Evolutionary conservation across 2,329 filamentous ascomycete species (phyloP).

Genomic region (Coleophoma eucalyptorum): DNA sequence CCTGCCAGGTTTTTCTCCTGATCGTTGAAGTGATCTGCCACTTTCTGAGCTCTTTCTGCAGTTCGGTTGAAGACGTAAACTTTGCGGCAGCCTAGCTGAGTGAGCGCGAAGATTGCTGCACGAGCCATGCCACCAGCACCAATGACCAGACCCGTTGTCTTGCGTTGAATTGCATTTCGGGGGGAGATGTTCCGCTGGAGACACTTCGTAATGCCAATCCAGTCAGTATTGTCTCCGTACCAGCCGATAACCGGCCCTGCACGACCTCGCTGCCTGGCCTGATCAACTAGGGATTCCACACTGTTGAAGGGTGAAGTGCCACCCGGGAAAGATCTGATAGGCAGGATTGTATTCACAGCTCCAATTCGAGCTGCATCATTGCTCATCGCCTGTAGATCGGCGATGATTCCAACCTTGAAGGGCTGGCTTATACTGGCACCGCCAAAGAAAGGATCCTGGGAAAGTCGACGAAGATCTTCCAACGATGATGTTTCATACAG

Average conservation of each 20-base stretch:
- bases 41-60: conserved; percentile 54
- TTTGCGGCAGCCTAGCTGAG: conserved; percentile 70
- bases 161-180: conserved; percentile 53
- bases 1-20: background rate
- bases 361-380: conserved; percentile 68
- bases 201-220: conserved; percentile 72
- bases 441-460: conserved; percentile 62
- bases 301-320: conserved; percentile 28
- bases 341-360: conserved; percentile 72
- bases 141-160: conserved; percentile 49
- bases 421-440: conserved; percentile 67
- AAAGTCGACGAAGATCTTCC: conserved; percentile 54
- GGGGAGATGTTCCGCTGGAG: conserved; percentile 67
- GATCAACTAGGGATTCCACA: background rate
- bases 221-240: conserved; percentile 76
- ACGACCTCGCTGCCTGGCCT: conserved; percentile 29
- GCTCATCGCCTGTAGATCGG: conserved; percentile 60
- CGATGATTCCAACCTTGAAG: conserved; percentile 67
- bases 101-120: conserved; percentile 70
- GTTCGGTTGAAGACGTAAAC: conserved; percentile 73
- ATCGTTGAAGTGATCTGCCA: conserved; percentile 63
- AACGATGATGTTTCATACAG: conserved; percentile 57
- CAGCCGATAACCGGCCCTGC: conserved; percentile 62
- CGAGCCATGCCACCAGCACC: conserved; percentile 73
- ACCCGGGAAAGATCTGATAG: conserved; percentile 44